These are phyloP conservation scores for Trichoderma breve DNA, from an alignment of 2,329 filamentous ascomycete species.

Conservation along the genomic window DNA sequence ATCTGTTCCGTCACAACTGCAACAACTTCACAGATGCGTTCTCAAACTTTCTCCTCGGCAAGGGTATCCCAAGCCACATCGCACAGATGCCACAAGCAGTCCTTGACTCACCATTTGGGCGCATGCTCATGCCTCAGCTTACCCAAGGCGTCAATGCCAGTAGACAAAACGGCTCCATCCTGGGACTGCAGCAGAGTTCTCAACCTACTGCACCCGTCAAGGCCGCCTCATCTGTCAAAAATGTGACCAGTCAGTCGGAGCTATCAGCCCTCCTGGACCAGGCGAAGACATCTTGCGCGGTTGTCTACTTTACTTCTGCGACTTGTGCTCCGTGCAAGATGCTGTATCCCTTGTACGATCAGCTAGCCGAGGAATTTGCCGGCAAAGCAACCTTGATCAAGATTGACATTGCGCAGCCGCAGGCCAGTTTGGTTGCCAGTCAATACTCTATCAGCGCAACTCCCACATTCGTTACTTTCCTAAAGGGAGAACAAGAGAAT, in stretches of 20 bases:
- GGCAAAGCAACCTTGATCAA: constrained; percentile 73
- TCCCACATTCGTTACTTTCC: constrained; percentile 84
- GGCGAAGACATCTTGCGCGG: constrained; percentile 66
- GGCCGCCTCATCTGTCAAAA: constrained; percentile 48
- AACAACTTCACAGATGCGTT: constrained; percentile 98
- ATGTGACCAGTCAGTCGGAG: constrained; percentile 49
- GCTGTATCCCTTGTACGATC: constrained; percentile 78
- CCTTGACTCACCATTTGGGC: constrained; percentile 80
- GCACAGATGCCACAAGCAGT: constrained; percentile 81
- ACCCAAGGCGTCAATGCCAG: constrained; percentile 50
- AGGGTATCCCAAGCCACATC: constrained; percentile 85
- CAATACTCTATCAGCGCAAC: constrained; percentile 71
- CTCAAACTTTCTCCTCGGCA: constrained; percentile 82
- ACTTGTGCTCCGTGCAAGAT: constrained; percentile 83
- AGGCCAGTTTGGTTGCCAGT: constrained; percentile 60
- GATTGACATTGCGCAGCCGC: constrained; percentile 69
- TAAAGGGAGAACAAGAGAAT: constrained; percentile 71
- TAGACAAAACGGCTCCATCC: constrained; percentile 50
- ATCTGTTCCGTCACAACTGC: constrained; percentile 88
- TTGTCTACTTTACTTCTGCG: constrained; percentile 89
- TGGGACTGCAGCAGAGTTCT: constrained; percentile 48
- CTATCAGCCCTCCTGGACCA: constrained; percentile 45
- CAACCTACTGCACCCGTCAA: constrained; percentile 23
- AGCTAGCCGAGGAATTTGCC: constrained; percentile 71
- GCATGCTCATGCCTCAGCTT: constrained; percentile 77